Evolutionary conservation across 2,329 filamentous ascomycete genomes (phyloP).

Genomic region (Lecanicillium sp.): DNA sequence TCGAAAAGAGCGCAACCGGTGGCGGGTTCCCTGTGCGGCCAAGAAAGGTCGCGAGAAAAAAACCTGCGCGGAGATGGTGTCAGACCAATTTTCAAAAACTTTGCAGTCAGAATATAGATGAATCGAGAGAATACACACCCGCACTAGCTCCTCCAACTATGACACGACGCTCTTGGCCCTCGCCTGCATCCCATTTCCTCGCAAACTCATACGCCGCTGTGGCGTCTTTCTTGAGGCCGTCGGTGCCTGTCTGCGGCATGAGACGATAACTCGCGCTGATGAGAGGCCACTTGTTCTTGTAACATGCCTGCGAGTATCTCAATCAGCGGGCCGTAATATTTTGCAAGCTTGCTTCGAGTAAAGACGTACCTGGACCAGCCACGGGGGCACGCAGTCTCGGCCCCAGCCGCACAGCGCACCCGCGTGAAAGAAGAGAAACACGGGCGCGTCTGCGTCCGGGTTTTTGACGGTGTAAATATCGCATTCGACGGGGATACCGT

Average conservation of each 20-base stretch:
- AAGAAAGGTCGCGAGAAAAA: slow-evolving; percentile 26
- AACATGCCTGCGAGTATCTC: slow-evolving; percentile 28
- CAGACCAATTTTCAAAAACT: neutral
- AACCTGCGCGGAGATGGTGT: too few relatives aligned
- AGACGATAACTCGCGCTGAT: slow-evolving; percentile 31
- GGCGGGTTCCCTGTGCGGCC: slow-evolving; percentile 25
- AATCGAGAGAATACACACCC: slow-evolving; percentile 18
- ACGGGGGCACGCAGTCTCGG: slow-evolving; percentile 27
- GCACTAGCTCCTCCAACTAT: slow-evolving; percentile 30
- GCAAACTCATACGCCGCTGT: slow-evolving; percentile 28
- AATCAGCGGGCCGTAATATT: neutral
- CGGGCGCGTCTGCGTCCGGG: slow-evolving; percentile 21
- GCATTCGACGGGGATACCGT: slow-evolving; percentile 29
- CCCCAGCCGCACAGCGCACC: slow-evolving; percentile 30
- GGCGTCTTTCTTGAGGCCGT: slow-evolving; percentile 26
- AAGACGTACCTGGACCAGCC: slow-evolving; percentile 28
- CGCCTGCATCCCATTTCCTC: slow-evolving; percentile 16
- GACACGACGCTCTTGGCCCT: slow-evolving; percentile 20
- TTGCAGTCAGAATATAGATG: neutral
- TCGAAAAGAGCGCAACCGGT: slow-evolving; percentile 29
- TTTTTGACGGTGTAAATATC: slow-evolving; percentile 27
- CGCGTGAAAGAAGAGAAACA: slow-evolving; percentile 33
- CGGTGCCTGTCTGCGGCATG: slow-evolving; percentile 26
- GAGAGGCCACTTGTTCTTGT: slow-evolving; percentile 27
- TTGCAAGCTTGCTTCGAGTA: neutral